These are phyloP conservation scores for Penicillium alfredii DNA, from an alignment of 495 filamentous ascomycete genomes.

Conservation along the genomic window DNA sequence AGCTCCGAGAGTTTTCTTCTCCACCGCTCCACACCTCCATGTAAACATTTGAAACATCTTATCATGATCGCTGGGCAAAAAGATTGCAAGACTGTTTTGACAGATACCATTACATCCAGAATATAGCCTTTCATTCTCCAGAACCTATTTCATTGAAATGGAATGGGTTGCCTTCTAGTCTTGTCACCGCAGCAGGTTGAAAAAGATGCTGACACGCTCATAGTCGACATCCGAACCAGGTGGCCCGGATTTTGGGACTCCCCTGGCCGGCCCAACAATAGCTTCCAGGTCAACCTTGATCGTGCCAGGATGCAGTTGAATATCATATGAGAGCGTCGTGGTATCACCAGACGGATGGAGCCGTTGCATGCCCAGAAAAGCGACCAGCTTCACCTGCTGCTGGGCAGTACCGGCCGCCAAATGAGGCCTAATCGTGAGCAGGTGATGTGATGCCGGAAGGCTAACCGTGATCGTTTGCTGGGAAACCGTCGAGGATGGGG, in stretches of 20 bases:
- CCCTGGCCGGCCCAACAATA: constrained; percentile 55
- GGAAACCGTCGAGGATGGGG: constrained; percentile 51
- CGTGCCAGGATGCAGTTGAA: constrained; percentile 52
- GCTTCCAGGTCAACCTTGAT: constrained; percentile 62
- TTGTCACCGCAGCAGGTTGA: constrained; percentile 43
- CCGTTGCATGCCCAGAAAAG: constrained; percentile 44
- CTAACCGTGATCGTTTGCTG: constrained; percentile 66
- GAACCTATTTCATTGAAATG: too few relatives aligned
- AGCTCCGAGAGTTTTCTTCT: too few relatives aligned
- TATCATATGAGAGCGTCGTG: constrained; percentile 54
- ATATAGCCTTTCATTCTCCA: too few relatives aligned
- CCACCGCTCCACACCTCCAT: too few relatives aligned
- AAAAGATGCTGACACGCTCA: constrained; percentile 60
- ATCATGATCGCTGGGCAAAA: too few relatives aligned
- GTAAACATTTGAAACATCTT: too few relatives aligned
- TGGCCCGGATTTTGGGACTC: constrained; percentile 41
- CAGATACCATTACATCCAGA: too few relatives aligned
- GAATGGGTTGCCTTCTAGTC: too few relatives aligned
- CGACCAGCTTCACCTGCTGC: constrained; percentile 59
- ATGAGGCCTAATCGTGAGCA: constrained; percentile 58
- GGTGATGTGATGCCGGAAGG: constrained; percentile 55
- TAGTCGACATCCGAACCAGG: constrained; percentile 57
- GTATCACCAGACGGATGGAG: constrained; percentile 40
- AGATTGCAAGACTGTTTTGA: too few relatives aligned
- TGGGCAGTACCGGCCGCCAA: constrained; percentile 50